These are phyloP conservation scores for Candida sanyaensis DNA, from an alignment of 1,139 yeast genomes.

Conservation along the genomic window DNA sequence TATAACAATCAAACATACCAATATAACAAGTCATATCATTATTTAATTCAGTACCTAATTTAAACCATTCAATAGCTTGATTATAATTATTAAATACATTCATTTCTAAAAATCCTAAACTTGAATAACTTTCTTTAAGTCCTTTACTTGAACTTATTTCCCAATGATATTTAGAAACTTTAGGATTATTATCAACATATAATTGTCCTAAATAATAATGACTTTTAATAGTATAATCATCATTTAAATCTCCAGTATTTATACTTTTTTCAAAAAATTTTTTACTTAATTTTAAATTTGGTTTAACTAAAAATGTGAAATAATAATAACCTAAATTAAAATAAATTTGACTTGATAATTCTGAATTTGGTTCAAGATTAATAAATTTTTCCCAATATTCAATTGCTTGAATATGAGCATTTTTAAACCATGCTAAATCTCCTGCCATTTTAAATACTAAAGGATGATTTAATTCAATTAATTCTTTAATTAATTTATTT, in stretches of 20 bases:
- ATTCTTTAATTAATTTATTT: constrained; percentile 55
- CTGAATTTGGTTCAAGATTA: constrained; percentile 52
- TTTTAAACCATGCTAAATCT: constrained; percentile 59
- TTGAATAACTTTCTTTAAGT: constrained; percentile 70
- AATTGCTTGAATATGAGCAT: constrained; percentile 51
- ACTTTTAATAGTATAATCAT: constrained; percentile 58
- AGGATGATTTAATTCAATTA: constrained; percentile 68
- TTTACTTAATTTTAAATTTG: constrained; percentile 55
- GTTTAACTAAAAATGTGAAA: constrained; percentile 46
- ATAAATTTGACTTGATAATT: constrained; percentile 72
- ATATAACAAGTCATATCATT: constrained; percentile 64
- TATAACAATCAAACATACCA: constrained; percentile 69
- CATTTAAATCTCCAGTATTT: constrained; percentile 58
- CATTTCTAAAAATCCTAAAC: constrained; percentile 77
- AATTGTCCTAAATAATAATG: constrained; percentile 80
- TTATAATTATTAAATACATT: constrained; percentile 55
- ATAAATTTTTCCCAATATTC: constrained; percentile 63
- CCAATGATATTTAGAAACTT: constrained; percentile 63
- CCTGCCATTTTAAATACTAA: constrained; percentile 73
- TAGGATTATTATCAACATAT: constrained; percentile 52
- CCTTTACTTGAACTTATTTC: constrained; percentile 80
- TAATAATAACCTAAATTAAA: constrained; percentile 67
- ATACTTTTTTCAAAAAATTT: constrained; percentile 63
- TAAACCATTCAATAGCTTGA: constrained; percentile 82
- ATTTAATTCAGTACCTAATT: constrained; percentile 67